phyloP scores from a whole-genome alignment of 1,139 yeast species.

The Lodderomyces elongisporus region DNA sequence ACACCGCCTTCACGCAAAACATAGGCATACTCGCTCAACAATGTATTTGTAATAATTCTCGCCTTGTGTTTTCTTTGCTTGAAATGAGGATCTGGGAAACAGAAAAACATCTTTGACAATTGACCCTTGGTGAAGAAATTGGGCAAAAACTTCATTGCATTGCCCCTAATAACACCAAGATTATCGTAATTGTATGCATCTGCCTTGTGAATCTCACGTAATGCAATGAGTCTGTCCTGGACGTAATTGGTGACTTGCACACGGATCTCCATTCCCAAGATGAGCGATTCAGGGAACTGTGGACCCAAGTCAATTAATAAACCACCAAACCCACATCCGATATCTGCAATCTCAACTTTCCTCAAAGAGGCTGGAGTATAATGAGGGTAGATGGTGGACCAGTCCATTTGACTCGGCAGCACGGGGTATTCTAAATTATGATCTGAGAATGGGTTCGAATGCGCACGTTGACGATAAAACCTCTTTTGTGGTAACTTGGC shows the following conservation, averaged over 20 bases:
- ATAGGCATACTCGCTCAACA: slow-evolving; percentile 88
- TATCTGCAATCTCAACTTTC: slow-evolving; percentile 84
- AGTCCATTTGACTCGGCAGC: slow-evolving; percentile 79
- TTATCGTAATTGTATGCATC: slow-evolving; percentile 54
- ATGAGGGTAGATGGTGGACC: slow-evolving; percentile 70
- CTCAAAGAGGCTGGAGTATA: slow-evolving; percentile 25
- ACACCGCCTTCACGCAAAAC: slow-evolving; percentile 84
- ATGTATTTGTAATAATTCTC: slow-evolving; percentile 84
- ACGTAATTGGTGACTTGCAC: slow-evolving; percentile 97
- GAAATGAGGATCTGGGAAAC: slow-evolving; percentile 99
- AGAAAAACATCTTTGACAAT: slow-evolving; percentile 87
- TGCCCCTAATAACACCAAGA: slow-evolving; percentile 85
- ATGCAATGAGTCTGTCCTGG: slow-evolving; percentile 88
- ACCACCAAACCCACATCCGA: slow-evolving; percentile 99
- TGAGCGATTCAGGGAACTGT: slow-evolving; percentile 63
- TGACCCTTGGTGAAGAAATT: slow-evolving; percentile 83
- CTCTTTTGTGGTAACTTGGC: slow-evolving; percentile 63
- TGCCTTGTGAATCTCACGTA: slow-evolving; percentile 43
- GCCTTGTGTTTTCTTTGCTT: slow-evolving; percentile 97
- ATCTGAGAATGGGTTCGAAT: slow-evolving; percentile 95
- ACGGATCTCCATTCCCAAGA: slow-evolving; percentile 94
- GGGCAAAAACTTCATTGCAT: slow-evolving; percentile 96
- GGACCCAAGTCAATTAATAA: slow-evolving; percentile 76
- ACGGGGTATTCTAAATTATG: slow-evolving; percentile 86
- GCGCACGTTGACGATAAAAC: slow-evolving; percentile 94